Evolutionary conservation across 305 asterid species (phyloP).

Genomic region (Fraxinus sp.): DNA sequence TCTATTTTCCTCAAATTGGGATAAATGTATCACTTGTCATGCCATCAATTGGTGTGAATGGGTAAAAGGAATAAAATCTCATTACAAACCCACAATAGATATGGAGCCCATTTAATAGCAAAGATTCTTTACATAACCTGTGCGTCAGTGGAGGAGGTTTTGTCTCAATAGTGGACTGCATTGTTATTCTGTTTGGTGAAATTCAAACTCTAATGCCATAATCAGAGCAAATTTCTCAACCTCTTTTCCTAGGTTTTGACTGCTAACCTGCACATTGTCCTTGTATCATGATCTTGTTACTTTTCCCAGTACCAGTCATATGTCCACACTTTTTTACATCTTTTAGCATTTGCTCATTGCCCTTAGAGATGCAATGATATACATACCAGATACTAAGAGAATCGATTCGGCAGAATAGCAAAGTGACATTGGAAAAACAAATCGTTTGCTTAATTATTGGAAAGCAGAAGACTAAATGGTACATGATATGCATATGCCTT

Average conservation of each 20-base stretch:
- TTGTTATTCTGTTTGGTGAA: conserved; percentile 2
- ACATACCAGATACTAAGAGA: not conserved
- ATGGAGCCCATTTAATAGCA: not conserved
- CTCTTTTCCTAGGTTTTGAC: not conserved
- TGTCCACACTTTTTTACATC: not conserved
- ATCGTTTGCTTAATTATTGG: not conserved
- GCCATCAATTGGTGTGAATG: not conserved
- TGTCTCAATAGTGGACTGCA: not conserved
- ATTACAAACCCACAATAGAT: not conserved
- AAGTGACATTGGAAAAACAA: conserved; percentile 2
- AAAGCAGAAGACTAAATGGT: not conserved
- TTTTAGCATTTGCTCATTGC: not conserved
- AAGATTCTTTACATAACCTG: not conserved
- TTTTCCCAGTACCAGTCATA: not conserved
- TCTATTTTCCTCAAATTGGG: not conserved
- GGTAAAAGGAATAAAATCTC: not conserved
- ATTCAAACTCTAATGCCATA: not conserved
- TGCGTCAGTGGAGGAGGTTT: not conserved
- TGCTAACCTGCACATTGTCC: not conserved
- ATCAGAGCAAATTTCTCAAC: not conserved
- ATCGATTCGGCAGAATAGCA: not conserved
- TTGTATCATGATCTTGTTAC: not conserved
- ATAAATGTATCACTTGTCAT: not conserved
- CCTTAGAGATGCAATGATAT: not conserved
- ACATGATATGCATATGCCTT: conserved; percentile 2